Percentiles rank a stretch among this genome's conserved stretches.
Conservation (phyloP, 2,329 filamentous ascomycete species). For the Venturia aucupariae region DNA sequence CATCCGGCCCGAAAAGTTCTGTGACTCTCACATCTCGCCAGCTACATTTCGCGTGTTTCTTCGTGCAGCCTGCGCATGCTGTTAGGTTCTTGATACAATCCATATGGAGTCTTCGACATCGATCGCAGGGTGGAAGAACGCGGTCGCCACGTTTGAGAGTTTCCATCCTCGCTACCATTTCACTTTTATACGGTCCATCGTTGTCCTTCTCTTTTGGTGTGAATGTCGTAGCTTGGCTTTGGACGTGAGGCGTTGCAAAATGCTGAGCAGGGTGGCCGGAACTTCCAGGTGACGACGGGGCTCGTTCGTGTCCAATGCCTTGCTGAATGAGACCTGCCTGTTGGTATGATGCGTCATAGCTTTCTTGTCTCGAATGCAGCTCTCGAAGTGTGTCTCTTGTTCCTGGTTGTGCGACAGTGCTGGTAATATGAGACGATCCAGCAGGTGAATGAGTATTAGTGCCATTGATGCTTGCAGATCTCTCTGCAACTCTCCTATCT, state of each 20-base stretch:
- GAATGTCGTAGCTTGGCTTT: constrained; percentile 25
- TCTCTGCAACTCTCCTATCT: constrained; percentile 8
- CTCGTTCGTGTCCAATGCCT: neutral
- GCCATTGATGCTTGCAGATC: neutral
- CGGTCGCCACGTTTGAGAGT: constrained; percentile 62
- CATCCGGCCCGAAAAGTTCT: constrained; percentile 38
- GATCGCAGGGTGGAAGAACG: constrained; percentile 75
- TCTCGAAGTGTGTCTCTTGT: neutral
- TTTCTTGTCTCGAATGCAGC: neutral
- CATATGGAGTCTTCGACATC: constrained; percentile 70
- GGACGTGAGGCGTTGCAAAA: constrained; percentile 44
- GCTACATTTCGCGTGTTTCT: constrained; percentile 80
- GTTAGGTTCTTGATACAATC: constrained; percentile 80
- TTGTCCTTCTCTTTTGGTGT: constrained; percentile 43
- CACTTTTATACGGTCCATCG: constrained; percentile 48
- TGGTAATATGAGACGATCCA: neutral
- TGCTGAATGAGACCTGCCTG: neutral
- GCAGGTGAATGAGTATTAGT: neutral
- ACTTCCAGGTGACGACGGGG: neutral
- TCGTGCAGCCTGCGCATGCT: constrained; percentile 78
- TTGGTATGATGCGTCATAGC: neutral
- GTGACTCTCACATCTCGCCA: constrained; percentile 75
- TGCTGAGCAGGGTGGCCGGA: neutral
- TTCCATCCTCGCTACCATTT: constrained; percentile 70
- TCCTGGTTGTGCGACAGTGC: neutral